Percentiles rank a stretch among this genome's conserved stretches.
These are phyloP conservation scores for Diatrype stigma DNA, from an alignment of 2,329 filamentous ascomycete genomes.

Conservation along the genomic window DNA sequence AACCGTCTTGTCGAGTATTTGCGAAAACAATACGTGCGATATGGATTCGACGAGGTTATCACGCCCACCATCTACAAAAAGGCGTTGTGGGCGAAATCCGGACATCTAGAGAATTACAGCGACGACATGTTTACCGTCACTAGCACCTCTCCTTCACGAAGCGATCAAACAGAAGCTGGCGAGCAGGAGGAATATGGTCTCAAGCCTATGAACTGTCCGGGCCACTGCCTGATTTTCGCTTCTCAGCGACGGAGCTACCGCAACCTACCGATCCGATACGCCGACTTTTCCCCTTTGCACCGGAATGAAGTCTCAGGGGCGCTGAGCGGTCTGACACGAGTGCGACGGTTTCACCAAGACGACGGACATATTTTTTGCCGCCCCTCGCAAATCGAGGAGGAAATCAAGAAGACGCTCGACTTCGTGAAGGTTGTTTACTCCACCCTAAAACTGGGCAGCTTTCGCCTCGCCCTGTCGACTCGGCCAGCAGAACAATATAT, in stretches of 20 bases:
- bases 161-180: conserved; percentile 25
- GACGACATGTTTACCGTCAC: conserved; percentile 88
- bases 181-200: conserved; percentile 49
- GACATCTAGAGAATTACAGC: conserved; percentile 84
- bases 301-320: conserved; percentile 94
- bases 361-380: conserved; percentile 96
- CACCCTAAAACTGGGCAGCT: conserved; percentile 68
- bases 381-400: conserved; percentile 53
- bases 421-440: conserved; percentile 44
- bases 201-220: conserved; percentile 98
- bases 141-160: conserved; percentile 43
- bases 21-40: conserved; percentile 76
- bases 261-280: conserved; percentile 86
- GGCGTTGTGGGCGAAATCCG: conserved; percentile 78
- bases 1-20: conserved; percentile 79
- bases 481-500: conserved; percentile 74
- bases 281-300: conserved; percentile 93
- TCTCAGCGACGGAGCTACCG: conserved; percentile 82
- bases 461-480: conserved; percentile 74
- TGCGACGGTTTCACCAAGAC: conserved; percentile 92
- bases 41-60: conserved; percentile 84
- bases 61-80: conserved; percentile 90
- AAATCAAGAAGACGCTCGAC: conserved; percentile 40
- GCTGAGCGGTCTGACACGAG: conserved; percentile 83
- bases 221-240: conserved; percentile 84